Evolutionary conservation across 768 basidiomycete genomes (phyloP), one percentile per base, ranked within the genome.

Genomic region (Exidia glandulosa): DNA sequence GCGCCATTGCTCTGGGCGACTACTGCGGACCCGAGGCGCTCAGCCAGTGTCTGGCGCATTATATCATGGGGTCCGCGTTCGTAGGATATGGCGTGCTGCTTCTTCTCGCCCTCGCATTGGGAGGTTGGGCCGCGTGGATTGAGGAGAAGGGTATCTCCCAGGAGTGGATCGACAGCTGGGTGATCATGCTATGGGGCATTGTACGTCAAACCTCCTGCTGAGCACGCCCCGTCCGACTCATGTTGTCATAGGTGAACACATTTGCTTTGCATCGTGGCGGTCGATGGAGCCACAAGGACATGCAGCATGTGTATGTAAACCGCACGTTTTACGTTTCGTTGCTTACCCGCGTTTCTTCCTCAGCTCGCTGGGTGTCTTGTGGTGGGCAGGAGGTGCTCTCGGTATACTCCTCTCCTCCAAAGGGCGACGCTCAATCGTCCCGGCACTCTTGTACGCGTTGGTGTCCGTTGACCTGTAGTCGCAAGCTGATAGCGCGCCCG

Each of bases 311-410:
- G 84, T 90, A 67, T 63, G 87, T 77, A 5, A 47, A 52, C 32
- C 10, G 34, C 36, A 7, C 27, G n/a, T 37, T 57, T 25, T 23
- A 23, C 19, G 37, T 45, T 50, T n/a, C n/a, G 19, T 50, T 19
- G 54, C 25, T 48, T 5, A 27, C n/a, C 19, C 29, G n/a, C n/a
- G n/a, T n/a, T n/a, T n/a, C 60, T 12, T 34, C 36, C 56, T 2
- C 59, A 90, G 87, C 2, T 81, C 87, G 57, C 74, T 92, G 7
- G 88, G 88, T 32, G 77, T 90, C 27, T 74, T 90, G 34, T 89
- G 87, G 94, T 94, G 91, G 91, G 79, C 87, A 16, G 94, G 94
- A 58, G 94, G 94, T 23, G 75, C 85, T n/a, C 75, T 97, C 3
- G 94, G 93, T 2, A 86, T 96, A 57, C 86, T 85, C 68, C 79